Conservation (phyloP, 805 yeast species). For the Saturnispora halmiae region DNA sequence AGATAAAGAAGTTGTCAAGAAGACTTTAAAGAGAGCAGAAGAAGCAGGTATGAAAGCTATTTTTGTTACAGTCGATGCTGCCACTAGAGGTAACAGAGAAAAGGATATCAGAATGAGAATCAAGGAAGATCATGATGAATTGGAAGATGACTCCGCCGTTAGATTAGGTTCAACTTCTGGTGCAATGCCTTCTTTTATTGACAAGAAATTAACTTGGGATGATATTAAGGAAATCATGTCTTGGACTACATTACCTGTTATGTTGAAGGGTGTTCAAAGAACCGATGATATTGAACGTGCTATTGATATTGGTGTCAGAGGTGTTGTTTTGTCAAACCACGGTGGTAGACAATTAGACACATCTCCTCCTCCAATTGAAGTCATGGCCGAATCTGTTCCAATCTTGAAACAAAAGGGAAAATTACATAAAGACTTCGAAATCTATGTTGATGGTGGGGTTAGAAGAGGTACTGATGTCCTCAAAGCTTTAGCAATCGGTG, state of each 20-base stretch:
- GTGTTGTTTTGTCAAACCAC: constrained; percentile 75
- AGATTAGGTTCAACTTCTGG: constrained; percentile 75
- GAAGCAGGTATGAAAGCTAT: constrained; percentile 51
- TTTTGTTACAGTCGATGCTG: constrained; percentile 89
- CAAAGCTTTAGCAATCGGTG: constrained; percentile 73
- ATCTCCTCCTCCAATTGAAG: constrained; percentile 64
- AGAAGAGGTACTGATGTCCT: constrained; percentile 67
- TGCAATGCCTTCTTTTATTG: constrained; percentile 77
- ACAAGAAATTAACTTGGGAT: constrained; percentile 55
- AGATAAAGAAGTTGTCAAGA: constrained; percentile 34
- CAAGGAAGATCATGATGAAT: constrained; percentile 37
- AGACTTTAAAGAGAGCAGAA: constrained; percentile 20
- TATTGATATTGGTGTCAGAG: constrained; percentile 58
- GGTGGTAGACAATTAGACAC: constrained; percentile 86
- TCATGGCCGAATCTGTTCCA: constrained; percentile 61
- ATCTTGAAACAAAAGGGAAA: constrained; percentile 35
- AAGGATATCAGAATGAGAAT: constrained; percentile 35
- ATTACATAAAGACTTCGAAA: constrained; percentile 45
- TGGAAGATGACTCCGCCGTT: constrained; percentile 40
- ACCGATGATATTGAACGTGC: constrained; percentile 70
- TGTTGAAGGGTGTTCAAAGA: constrained; percentile 77
- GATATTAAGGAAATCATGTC: constrained; percentile 49
- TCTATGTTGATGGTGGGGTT: constrained; percentile 69
- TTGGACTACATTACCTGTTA: constrained; percentile 53
- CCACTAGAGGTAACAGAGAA: constrained; percentile 83